These are phyloP conservation scores for Aspergillus jensenii DNA, from an alignment of 2,329 filamentous ascomycete genomes.

Conservation along the genomic window DNA sequence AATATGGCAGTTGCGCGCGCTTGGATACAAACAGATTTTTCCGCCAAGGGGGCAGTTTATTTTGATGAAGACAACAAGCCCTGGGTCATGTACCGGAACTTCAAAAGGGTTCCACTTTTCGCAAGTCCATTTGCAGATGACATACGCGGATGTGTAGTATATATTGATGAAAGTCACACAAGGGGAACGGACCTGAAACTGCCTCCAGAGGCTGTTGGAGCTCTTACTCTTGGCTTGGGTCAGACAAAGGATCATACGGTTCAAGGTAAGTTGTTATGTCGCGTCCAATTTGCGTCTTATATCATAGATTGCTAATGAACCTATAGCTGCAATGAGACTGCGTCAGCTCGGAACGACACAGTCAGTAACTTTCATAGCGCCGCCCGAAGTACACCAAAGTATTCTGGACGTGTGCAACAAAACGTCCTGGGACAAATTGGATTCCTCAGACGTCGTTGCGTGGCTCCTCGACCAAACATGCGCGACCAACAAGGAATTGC, in stretches of 20 bases:
- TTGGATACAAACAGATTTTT: constrained; percentile 52
- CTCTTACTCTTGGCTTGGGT: constrained; percentile 56
- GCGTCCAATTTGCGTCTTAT: not conserved
- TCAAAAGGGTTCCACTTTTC: constrained; percentile 46
- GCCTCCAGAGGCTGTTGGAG: constrained; percentile 48
- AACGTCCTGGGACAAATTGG: constrained; percentile 22
- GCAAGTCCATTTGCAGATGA: constrained; percentile 57
- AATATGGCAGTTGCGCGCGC: constrained; percentile 51
- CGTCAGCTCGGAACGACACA: constrained; percentile 60
- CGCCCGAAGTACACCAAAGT: constrained; percentile 62
- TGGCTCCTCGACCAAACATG: constrained; percentile 69
- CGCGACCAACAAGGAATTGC: constrained; percentile 57
- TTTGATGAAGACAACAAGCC: constrained; percentile 51
- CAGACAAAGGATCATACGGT: constrained; percentile 63
- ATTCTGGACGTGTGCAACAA: constrained; percentile 52
- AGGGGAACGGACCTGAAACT: constrained; percentile 62
- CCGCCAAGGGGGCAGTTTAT: constrained; percentile 53
- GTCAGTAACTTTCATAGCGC: constrained; percentile 54
- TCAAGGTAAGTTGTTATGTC: constrained; percentile 48
- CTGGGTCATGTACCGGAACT: constrained; percentile 45
- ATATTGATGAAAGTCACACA: constrained; percentile 62
- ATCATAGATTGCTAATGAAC: not conserved
- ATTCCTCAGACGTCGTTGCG: constrained; percentile 54
- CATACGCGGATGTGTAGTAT: constrained; percentile 55
- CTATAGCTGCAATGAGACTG: constrained; percentile 63